Conservation (phyloP, 2,329 filamentous ascomycete genomes). For the Trichoderma lentiforme region DNA sequence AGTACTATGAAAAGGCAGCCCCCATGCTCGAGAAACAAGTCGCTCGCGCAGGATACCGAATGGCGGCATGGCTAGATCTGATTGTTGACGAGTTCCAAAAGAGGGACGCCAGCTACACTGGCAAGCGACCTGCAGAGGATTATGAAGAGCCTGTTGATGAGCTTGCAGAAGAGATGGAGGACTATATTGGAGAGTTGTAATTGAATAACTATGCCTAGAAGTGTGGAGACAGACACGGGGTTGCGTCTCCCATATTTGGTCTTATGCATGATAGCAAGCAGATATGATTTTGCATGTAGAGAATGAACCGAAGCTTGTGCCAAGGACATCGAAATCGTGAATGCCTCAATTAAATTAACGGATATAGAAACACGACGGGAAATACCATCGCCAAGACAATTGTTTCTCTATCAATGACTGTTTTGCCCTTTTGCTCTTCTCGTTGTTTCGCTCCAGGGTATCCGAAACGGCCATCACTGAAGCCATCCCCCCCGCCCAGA, state of each 20-base stretch:
- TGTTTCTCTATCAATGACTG: not conserved
- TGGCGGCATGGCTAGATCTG: slow-evolving; percentile 64
- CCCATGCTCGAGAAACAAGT: slow-evolving; percentile 64
- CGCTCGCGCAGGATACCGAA: slow-evolving; percentile 64
- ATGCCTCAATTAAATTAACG: not conserved
- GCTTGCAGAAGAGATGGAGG: slow-evolving; percentile 26
- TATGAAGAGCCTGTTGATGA: slow-evolving; percentile 6
- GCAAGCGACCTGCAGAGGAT: slow-evolving; percentile 20
- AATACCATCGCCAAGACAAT: not conserved
- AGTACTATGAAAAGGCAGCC: slow-evolving; percentile 63
- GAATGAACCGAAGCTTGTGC: not conserved
- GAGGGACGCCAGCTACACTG: slow-evolving; percentile 19
- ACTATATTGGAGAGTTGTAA: slow-evolving; percentile 23
- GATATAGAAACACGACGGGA: not conserved
- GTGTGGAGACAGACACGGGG: not conserved
- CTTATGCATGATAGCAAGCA: not conserved
- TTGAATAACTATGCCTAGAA: not conserved
- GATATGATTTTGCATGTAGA: not conserved
- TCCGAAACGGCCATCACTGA: not conserved
- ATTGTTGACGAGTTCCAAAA: slow-evolving; percentile 46
- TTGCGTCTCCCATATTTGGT: not conserved
- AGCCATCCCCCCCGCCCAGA: not conserved
- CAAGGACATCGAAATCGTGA: not conserved
- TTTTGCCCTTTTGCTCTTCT: not conserved
- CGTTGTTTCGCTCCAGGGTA: slow-evolving; percentile 2